These are phyloP conservation scores for Anaeramoeba ignava DNA, from an alignment of 78 protist species.

Conservation along the genomic window DNA sequence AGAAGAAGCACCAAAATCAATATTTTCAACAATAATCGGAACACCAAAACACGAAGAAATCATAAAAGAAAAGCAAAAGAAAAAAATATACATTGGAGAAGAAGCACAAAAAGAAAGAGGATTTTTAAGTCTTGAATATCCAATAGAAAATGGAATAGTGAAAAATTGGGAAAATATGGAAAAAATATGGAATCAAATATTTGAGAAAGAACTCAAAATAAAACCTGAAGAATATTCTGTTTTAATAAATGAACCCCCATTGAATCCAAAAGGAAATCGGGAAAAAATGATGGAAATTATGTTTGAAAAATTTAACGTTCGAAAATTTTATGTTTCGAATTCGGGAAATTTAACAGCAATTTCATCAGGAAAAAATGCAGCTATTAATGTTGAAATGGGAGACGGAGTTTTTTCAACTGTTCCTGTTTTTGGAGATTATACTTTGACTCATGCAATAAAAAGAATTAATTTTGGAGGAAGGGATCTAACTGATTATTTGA, in stretches of 20 bases:
- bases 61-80: background rate
- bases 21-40: background rate
- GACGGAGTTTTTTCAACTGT: background rate
- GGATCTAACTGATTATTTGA: background rate
- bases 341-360: background rate
- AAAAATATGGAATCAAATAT: background rate
- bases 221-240: background rate
- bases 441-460: background rate
- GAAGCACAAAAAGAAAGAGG: background rate
- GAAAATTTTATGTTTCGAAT: background rate
- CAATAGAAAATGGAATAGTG: background rate
- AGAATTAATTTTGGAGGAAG: background rate
- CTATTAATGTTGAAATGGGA: background rate
- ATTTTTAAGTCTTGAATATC: background rate
- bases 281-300: background rate
- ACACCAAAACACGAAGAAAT: background rate
- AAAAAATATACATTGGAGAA: background rate
- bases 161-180: background rate
- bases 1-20: background rate
- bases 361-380: background rate
- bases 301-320: background rate
- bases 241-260: background rate
- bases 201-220: background rate
- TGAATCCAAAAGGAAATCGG: background rate
- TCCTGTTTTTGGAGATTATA: background rate